Conservation (phyloP, 805 yeast genomes). For the Zygosaccharomyces rouxii region DNA sequence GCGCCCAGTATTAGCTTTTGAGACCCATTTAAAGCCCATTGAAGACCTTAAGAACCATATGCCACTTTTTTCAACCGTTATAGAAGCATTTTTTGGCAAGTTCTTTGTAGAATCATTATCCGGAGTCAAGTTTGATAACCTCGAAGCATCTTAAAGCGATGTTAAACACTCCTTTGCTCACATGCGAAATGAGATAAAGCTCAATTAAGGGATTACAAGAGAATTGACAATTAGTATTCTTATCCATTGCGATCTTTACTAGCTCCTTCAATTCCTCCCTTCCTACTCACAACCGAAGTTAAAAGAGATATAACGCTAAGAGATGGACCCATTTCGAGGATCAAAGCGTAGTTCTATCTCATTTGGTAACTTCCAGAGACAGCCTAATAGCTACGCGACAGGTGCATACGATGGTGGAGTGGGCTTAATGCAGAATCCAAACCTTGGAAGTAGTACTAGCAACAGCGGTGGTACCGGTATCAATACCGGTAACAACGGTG, state of each 20-base stretch:
- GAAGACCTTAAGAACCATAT: background rate
- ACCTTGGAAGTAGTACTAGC: conserved; percentile 1
- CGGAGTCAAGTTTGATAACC: background rate
- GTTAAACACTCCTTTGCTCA: background rate
- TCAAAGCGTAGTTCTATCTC: conserved; percentile 33
- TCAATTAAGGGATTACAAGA: background rate
- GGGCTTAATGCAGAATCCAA: conserved; percentile 6
- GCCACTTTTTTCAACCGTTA: background rate
- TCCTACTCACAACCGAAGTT: background rate
- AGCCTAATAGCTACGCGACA: conserved; percentile 14
- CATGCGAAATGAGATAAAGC: background rate
- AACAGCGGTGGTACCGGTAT: conserved; percentile 7
- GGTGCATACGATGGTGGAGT: conserved; percentile 11
- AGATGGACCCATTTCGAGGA: conserved; percentile 28
- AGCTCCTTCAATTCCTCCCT: background rate
- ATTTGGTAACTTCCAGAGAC: conserved; percentile 27
- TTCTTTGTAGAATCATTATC: background rate
- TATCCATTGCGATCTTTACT: background rate
- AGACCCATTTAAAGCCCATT: background rate
- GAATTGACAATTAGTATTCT: background rate
- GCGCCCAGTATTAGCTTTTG: background rate
- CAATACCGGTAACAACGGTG: conserved; percentile 2
- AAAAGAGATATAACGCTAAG: background rate
- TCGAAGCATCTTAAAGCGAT: background rate
- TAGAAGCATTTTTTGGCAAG: background rate